Conservation (phyloP, 495 filamentous ascomycete species). For the Podospora appendiculata region DNA sequence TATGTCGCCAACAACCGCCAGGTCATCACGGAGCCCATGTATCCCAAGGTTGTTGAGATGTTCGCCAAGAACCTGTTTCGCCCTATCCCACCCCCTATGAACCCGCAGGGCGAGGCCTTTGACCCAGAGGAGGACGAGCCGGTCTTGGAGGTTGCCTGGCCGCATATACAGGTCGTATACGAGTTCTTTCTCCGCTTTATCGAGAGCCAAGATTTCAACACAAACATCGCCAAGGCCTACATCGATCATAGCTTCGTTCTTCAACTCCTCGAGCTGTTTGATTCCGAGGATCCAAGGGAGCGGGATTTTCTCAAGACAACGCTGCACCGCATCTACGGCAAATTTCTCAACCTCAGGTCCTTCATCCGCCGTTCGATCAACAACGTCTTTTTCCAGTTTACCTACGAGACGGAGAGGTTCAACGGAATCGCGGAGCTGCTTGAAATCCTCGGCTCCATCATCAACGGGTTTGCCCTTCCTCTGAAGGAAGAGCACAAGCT, state of each 20-base stretch:
- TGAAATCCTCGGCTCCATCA: constrained; percentile 96
- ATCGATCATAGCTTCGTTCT: constrained; percentile 98
- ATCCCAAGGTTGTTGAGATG: constrained; percentile 97
- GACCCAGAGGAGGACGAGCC: constrained; percentile 98
- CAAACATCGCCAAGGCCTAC: constrained; percentile 97
- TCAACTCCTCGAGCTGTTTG: constrained; percentile 95
- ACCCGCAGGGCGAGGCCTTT: constrained; percentile 96
- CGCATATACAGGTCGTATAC: constrained; percentile 98
- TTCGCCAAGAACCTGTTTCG: constrained; percentile 98
- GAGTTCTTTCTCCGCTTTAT: constrained; percentile 99
- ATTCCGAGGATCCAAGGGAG: constrained; percentile 96
- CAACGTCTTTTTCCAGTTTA: constrained; percentile 99
- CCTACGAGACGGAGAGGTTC: constrained; percentile 96
- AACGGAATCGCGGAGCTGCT: constrained; percentile 96
- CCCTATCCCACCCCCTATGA: constrained; percentile 93
- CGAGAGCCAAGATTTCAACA: constrained; percentile 99
- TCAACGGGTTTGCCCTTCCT: constrained; percentile 96
- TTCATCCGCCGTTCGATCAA: constrained; percentile 98
- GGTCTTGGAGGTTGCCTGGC: constrained; percentile 97
- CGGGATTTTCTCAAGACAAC: constrained; percentile 98
- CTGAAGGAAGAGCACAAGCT: constrained; percentile 99
- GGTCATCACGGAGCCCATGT: constrained; percentile 99
- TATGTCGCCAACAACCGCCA: constrained; percentile 98
- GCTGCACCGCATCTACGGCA: constrained; percentile 95
- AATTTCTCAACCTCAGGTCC: constrained; percentile 95